Evolutionary conservation across 2,329 filamentous ascomycete genomes (phyloP).

Genomic region (Xylaria sp.): DNA sequence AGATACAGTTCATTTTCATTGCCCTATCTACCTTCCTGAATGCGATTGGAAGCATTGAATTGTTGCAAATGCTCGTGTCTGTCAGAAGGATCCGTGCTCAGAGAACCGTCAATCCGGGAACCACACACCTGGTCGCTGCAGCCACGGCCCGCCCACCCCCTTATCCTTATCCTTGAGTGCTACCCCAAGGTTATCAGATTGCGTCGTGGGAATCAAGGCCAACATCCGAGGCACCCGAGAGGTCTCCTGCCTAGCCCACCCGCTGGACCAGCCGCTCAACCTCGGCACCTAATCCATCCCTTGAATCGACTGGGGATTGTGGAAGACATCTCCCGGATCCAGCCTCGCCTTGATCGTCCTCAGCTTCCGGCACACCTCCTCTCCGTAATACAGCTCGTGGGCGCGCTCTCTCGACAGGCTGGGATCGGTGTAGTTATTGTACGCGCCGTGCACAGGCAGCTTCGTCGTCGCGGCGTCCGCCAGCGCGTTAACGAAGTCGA

Average conservation of each 20-base stretch:
- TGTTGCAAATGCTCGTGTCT: too few relatives aligned
- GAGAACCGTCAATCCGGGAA: too few relatives aligned
- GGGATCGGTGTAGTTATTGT: conserved; percentile 34
- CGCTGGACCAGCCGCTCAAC: too few relatives aligned
- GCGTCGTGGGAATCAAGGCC: neutral
- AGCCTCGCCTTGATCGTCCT: conserved; percentile 27
- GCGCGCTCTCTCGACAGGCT: conserved; percentile 27
- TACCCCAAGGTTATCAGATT: neutral
- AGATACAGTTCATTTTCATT: too few relatives aligned
- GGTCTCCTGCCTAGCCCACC: neutral
- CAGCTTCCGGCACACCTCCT: conserved; percentile 18
- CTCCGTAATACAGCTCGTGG: conserved; percentile 30
- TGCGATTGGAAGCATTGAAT: too few relatives aligned
- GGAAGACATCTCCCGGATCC: conserved; percentile 33
- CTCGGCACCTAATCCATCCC: too few relatives aligned
- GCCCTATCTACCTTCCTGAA: too few relatives aligned
- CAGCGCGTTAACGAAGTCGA: conserved; percentile 29
- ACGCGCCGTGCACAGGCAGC: conserved; percentile 26
- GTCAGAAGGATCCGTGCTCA: too few relatives aligned
- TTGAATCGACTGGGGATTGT: conserved; percentile 33
- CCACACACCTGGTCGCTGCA: too few relatives aligned
- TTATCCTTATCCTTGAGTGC: neutral
- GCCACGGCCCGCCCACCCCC: too few relatives aligned
- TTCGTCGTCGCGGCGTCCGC: conserved; percentile 24
- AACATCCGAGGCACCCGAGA: neutral